Conservation (phyloP, 164 flowering plant genomes). For the Tetracentron sinense region DNA sequence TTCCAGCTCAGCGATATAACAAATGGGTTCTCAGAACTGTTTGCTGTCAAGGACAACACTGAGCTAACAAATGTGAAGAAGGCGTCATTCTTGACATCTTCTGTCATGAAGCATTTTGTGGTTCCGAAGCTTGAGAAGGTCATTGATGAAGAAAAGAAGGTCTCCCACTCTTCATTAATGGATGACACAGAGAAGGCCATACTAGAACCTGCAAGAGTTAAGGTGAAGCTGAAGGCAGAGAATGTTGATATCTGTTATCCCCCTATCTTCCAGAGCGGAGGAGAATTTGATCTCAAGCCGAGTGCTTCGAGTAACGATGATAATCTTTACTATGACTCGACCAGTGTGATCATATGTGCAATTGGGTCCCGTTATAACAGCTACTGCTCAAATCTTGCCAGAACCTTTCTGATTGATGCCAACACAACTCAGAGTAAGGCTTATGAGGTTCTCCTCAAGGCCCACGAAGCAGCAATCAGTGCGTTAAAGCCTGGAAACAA, state of each 20-base stretch:
- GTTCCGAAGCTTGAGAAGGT: constrained; percentile 28
- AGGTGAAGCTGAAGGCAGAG: constrained; percentile 55
- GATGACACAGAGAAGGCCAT: constrained; percentile 62
- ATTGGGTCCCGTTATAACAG: constrained; percentile 58
- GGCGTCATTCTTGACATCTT: constrained; percentile 44
- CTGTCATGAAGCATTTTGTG: constrained; percentile 25
- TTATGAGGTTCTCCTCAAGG: constrained; percentile 57
- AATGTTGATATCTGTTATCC: constrained; percentile 71
- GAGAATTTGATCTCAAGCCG: constrained; percentile 55
- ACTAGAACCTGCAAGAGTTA: constrained; percentile 40
- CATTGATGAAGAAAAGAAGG: constrained; percentile 60
- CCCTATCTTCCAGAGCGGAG: constrained; percentile 71
- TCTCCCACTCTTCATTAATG: constrained; percentile 53
- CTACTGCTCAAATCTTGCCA: constrained; percentile 66
- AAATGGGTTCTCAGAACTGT: constrained; percentile 48
- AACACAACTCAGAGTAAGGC: constrained; percentile 53
- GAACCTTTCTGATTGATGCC: constrained; percentile 56
- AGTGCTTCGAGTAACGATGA: constrained; percentile 69
- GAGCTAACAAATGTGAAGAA: constrained; percentile 50
- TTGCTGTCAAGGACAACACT: constrained; percentile 45
- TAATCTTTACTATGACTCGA: constrained; percentile 48
- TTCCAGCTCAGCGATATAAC: constrained; percentile 43
- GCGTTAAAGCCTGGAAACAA: constrained; percentile 48
- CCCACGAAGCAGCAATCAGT: constrained; percentile 59
- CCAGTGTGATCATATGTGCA: constrained; percentile 61